Evolutionary conservation across 2,329 filamentous ascomycete genomes (phyloP).

Genomic region (Arthrinium phaeospermum): DNA sequence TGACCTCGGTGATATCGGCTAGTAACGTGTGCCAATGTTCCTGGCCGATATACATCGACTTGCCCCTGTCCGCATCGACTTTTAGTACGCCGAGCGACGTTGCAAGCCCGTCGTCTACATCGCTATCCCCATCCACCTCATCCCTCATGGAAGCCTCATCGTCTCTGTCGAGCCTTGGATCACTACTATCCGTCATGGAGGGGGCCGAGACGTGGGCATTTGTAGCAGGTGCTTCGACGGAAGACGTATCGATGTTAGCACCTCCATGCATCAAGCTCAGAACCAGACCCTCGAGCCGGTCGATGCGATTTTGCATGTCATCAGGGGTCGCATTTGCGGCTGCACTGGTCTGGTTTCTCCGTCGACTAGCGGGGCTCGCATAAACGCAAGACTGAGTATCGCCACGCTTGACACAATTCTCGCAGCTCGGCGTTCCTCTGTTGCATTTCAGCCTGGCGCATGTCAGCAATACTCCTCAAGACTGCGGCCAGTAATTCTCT

Average conservation of each 20-base stretch:
- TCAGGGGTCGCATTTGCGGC: conserved; percentile 71
- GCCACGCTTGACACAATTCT: conserved; percentile 87
- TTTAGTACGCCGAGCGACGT: conserved; percentile 83
- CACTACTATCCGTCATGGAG: conserved; percentile 51
- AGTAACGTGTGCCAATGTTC: conserved; percentile 84
- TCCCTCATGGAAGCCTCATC: conserved; percentile 59
- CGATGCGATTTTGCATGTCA: conserved; percentile 98
- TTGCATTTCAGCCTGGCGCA: conserved; percentile 76
- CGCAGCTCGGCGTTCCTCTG: conserved; percentile 82
- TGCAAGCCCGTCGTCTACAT: conserved; percentile 71
- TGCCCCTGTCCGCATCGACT: conserved; percentile 77
- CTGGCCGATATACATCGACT: conserved; percentile 81
- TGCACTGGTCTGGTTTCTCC: conserved; percentile 68
- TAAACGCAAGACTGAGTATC: conserved; percentile 85
- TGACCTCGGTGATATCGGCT: conserved; percentile 87
- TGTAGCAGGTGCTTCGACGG: conserved; percentile 40
- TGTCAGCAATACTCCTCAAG: conserved; percentile 34
- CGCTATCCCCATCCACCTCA: conserved; percentile 67
- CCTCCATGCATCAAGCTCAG: conserved; percentile 93
- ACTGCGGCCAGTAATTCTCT: conserved; percentile 23
- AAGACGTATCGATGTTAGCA: conserved; percentile 52
- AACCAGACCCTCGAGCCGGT: conserved; percentile 90
- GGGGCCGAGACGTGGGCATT: conserved; percentile 32
- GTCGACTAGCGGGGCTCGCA: conserved; percentile 71
- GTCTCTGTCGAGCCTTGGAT: conserved; percentile 57